Evolutionary conservation across 768 basidiomycete genomes (phyloP).

Genomic region (Exidia glandulosa): DNA sequence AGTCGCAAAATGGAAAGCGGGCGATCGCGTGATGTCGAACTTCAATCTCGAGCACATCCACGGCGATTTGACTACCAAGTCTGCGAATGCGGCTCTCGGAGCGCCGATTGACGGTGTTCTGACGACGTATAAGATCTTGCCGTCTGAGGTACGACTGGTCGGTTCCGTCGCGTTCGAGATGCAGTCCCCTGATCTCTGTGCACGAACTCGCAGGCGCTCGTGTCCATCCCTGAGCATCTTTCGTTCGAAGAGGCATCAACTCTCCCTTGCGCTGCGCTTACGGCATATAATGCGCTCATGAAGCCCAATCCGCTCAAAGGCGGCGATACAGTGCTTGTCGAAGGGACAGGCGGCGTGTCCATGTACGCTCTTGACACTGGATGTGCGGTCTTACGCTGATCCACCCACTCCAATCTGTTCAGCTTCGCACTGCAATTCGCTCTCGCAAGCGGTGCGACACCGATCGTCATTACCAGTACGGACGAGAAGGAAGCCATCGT

Average conservation of each 20-base stretch:
- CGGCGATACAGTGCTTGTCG: constrained; percentile 46
- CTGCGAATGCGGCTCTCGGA: constrained; percentile 2
- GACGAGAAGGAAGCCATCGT: constrained; percentile 49
- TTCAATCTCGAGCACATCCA: constrained; percentile 3
- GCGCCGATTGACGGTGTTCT: constrained; percentile 22
- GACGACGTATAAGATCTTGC: constrained; percentile 43
- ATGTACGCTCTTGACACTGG: too few species aligned
- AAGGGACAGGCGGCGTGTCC: constrained; percentile 48
- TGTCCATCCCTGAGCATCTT: constrained; percentile 44
- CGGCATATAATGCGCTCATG: constrained; percentile 50
- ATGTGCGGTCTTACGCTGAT: constrained; percentile 12
- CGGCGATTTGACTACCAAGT: not conserved
- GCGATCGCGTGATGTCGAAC: constrained; percentile 6
- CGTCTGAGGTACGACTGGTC: constrained; percentile 25
- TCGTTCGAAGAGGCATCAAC: constrained; percentile 56
- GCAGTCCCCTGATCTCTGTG: not conserved
- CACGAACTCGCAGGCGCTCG: constrained; percentile 22
- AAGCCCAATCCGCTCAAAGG: constrained; percentile 38
- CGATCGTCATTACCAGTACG: constrained; percentile 58
- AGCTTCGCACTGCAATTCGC: constrained; percentile 52
- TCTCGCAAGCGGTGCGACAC: constrained; percentile 47
- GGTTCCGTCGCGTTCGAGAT: not conserved
- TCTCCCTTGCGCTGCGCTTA: constrained; percentile 43
- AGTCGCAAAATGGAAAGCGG: constrained; percentile 3
- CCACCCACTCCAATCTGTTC: too few species aligned